Conservation (phyloP, 192 early-diverging fungal species). For the Coemansia sp. region DNA sequence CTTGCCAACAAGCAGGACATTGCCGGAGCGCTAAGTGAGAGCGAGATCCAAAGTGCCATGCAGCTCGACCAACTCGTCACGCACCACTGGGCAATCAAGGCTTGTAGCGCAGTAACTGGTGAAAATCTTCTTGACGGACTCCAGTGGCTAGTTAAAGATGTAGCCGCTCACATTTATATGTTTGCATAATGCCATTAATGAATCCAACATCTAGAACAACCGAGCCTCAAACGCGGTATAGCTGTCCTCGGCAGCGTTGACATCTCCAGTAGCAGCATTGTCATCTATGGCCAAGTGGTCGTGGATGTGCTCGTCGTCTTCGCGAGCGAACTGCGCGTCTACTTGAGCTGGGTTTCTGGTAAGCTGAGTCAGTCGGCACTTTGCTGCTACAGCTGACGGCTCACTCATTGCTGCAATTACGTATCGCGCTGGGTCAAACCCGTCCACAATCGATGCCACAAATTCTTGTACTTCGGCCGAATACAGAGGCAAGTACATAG, state of each 20-base stretch:
- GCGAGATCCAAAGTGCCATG: conserved; percentile 74
- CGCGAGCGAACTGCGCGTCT: conserved; percentile 26
- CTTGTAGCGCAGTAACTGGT: conserved; percentile 82
- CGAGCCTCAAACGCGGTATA: conserved; percentile 40
- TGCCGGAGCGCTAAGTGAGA: conserved; percentile 70
- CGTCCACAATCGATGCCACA: conserved; percentile 28
- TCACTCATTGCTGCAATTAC: conserved; percentile 6
- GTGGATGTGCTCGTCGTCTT: conserved; percentile 8
- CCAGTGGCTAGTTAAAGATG: conserved; percentile 93
- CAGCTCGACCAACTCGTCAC: conserved; percentile 71
- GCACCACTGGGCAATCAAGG: conserved; percentile 92
- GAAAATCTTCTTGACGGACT: conserved; percentile 83
- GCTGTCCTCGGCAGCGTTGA: conserved; percentile 18
- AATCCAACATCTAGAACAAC: conserved; percentile 14
- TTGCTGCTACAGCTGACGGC: background rate
- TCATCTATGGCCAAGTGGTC: background rate
- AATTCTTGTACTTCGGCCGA: conserved; percentile 48
- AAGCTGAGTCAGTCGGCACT: conserved; percentile 21
- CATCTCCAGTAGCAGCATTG: background rate
- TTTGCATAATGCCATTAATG: conserved; percentile 55
- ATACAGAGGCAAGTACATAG: conserved; percentile 41
- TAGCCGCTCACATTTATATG: conserved; percentile 85
- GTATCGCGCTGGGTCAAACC: conserved; percentile 43
- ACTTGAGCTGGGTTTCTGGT: conserved; percentile 40
- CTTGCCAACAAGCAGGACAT: conserved; percentile 99